Base-by-base conservation (phyloP, 2,329 filamentous ascomycete genomes). In the Thyridium curvatum region DNA sequence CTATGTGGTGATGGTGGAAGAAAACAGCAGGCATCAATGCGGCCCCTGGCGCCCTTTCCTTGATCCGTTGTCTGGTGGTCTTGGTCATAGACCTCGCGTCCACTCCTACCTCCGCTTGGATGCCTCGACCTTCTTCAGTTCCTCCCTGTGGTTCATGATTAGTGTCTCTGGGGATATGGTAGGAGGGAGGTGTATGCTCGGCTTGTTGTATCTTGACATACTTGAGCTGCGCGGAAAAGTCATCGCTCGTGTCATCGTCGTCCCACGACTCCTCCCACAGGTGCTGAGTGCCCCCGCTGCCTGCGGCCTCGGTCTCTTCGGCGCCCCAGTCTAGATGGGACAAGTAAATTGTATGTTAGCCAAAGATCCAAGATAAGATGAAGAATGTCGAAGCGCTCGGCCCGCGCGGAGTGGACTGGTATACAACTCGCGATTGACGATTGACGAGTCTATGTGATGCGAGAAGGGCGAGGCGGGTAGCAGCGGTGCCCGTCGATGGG, bases 201-300 rank as follows among this genome's bases (percentile, higher is more conserved):
- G n/a, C 15, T 40, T 35, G 14, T 30, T 26, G 34, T 30, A 30
- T 31, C 17, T n/a, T 10, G 36, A 72, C 84, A 50, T 64, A 95
- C 91, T 88, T 94, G 57, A 98, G 69, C 71, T 97, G 91, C 55
- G 86, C 79, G 12, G 89, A 93, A 62, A 98, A 98, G 57, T 98
- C 93, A 60, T 98, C 93, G 54, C 77, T 93, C 49, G 88, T 93
- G 66, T 97, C 93, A 61, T 97, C 91, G 57, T 98, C 93, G 59
- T 98, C 93, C 93, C 93, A 98, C 73, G 89, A 96, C 74, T 98
- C 93, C 66, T 98, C 93, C 93, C 93, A 98, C 39, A 98, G 72
- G 68, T 97, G 90, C 61, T 76, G 68, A 55, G 82, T 82, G 52
- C 70, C 79, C 44, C 73, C 79, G 54, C 76, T 73, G 41, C 39